Conservation (phyloP, 306 rosid genomes). For the Rubus idaeus region DNA sequence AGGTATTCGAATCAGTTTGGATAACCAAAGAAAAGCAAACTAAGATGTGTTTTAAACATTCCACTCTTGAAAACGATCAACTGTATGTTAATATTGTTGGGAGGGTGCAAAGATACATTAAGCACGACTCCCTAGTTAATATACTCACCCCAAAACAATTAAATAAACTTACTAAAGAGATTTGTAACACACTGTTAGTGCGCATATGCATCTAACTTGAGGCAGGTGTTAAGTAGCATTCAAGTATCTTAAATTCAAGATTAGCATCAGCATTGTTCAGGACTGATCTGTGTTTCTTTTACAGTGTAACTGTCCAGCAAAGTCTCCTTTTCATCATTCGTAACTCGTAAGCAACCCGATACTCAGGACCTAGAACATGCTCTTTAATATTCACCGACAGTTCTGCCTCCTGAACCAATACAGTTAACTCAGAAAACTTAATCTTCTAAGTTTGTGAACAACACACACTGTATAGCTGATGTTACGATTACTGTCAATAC, state of each 20-base stretch:
- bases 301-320: conserved; percentile 73
- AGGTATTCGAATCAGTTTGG: neutral
- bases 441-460: neutral
- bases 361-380: conserved; percentile 72
- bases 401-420: conserved; percentile 61
- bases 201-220: neutral
- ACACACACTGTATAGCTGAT: neutral
- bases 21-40: neutral
- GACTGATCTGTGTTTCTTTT: conserved; percentile 72
- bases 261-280: neutral
- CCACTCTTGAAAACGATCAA: neutral
- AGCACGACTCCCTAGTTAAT: neutral
- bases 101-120: neutral
- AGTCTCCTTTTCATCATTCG: conserved; percentile 62
- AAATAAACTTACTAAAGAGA: no score
- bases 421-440: neutral
- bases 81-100: neutral
- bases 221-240: neutral
- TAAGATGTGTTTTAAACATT: neutral
- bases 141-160: no score
- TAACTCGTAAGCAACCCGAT: conserved; percentile 50
- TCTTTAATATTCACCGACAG: conserved; percentile 59
- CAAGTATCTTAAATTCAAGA: neutral
- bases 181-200: neutral
- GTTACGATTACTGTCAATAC: neutral